Conservation (phyloP, 768 basidiomycete species). For the Lentinula detonsa region DNA sequence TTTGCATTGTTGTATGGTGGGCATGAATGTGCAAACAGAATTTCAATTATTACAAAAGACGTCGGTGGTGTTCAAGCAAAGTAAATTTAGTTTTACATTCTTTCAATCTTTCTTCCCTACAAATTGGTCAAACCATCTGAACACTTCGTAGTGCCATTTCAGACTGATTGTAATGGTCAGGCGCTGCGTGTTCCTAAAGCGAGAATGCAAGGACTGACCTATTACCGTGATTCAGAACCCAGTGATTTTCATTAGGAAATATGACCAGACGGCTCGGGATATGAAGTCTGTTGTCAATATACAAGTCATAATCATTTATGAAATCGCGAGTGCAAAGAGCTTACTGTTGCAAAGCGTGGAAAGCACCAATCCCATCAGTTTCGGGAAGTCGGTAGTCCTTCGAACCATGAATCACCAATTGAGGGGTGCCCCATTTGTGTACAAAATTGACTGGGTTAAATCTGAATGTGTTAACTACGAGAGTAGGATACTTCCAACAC, state of each 20-base stretch:
- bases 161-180: constrained; percentile 36
- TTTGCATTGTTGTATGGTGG: too few relatives aligned
- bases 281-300: constrained; percentile 39
- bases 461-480: constrained; percentile 24
- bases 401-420: constrained; percentile 79
- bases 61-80: too few relatives aligned
- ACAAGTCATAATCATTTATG: not conserved
- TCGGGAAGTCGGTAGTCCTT: constrained; percentile 88
- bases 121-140: constrained; percentile 81
- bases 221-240: constrained; percentile 80
- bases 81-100: not conserved
- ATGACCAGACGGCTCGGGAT: constrained; percentile 74
- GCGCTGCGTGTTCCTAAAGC: not conserved
- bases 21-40: too few relatives aligned
- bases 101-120: constrained; percentile 31
- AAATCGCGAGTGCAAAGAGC: constrained; percentile 19
- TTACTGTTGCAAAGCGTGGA: constrained; percentile 82
- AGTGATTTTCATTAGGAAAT: constrained; percentile 91
- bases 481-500: not conserved
- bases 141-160: constrained; percentile 95
- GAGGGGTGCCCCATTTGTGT: constrained; percentile 79
- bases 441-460: constrained; percentile 82
- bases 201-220: constrained; percentile 32
- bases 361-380: constrained; percentile 76
- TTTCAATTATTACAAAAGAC: too few relatives aligned